Conservation (phyloP, 108 stramenopile genomes). For the Stephanodiscus triporus region DNA sequence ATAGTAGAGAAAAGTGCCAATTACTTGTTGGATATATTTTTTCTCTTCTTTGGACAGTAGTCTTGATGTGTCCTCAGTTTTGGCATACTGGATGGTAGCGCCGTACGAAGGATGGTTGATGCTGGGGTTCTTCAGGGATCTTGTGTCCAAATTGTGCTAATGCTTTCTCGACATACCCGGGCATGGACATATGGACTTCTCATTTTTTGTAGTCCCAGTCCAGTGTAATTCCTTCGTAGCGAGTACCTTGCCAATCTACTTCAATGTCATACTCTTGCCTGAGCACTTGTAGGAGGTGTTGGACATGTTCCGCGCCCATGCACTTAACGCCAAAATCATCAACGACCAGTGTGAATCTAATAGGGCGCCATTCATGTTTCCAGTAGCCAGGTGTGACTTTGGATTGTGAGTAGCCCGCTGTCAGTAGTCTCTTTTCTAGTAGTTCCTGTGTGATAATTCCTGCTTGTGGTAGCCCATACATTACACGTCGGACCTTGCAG, state of each 20-base stretch:
- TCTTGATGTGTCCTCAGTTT: conserved; percentile 9
- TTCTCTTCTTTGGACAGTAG: conserved; percentile 13
- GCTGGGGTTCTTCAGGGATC: background rate
- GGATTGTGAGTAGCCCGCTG: conserved; percentile 16
- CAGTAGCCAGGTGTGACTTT: conserved; percentile 37
- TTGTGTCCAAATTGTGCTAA: background rate
- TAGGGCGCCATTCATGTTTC: conserved; percentile 17
- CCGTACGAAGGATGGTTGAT: background rate
- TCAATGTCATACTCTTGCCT: conserved; percentile 23
- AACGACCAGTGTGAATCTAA: conserved; percentile 48
- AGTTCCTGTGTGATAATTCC: too few species aligned
- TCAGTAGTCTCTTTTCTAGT: background rate
- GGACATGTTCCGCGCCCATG: conserved; percentile 11
- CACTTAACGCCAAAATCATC: conserved; percentile 51
- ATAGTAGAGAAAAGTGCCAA: conserved; percentile 48
- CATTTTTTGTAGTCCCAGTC: conserved; percentile 49
- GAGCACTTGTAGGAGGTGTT: conserved; percentile 39
- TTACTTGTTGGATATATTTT: conserved; percentile 40
- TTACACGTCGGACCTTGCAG: too few species aligned
- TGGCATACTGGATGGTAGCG: background rate
- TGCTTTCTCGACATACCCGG: conserved; percentile 43
- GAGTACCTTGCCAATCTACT: conserved; percentile 28
- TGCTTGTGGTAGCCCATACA: too few species aligned
- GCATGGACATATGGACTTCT: conserved; percentile 50
- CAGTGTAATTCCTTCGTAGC: conserved; percentile 41